These are phyloP conservation scores for Crotalaria pallida DNA, from an alignment of 306 rosid species.

Conservation along the genomic window DNA sequence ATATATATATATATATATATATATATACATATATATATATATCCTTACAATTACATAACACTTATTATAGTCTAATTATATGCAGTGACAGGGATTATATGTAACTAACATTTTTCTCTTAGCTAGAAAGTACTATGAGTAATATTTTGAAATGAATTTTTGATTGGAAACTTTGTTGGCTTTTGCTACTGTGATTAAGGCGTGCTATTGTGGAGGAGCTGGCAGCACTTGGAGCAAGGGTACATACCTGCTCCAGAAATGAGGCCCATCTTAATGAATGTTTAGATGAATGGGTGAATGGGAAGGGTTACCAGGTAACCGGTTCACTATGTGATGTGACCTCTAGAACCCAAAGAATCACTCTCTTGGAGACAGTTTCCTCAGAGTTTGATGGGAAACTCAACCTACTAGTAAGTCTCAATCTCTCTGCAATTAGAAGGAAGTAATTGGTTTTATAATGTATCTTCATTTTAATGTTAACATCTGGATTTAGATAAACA, in stretches of 20 bases:
- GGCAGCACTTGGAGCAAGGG: neutral
- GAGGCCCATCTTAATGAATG: conserved; percentile 1
- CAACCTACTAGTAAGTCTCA: neutral
- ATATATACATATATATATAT: no score
- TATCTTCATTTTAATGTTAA: no score
- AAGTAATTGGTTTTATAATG: no score
- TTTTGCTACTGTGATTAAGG: neutral
- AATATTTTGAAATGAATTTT: neutral
- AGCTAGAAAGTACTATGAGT: neutral
- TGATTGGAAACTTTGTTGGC: neutral
- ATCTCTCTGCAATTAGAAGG: neutral
- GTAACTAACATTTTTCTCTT: neutral
- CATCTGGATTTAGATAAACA: neutral
- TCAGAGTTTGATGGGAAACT: conserved; percentile 1
- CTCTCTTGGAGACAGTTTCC: neutral
- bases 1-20: no score
- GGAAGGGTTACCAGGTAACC: neutral
- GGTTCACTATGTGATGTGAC: neutral
- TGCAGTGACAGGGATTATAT: no score
- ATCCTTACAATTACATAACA: no score
- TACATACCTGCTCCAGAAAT: conserved; percentile 2
- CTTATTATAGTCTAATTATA: no score
- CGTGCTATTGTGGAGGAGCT: conserved; percentile 11
- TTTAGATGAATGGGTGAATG: neutral
- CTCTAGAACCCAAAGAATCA: neutral